Base-by-base conservation (phyloP, 495 filamentous ascomycete genomes). In the Thozetella sp. region DNA sequence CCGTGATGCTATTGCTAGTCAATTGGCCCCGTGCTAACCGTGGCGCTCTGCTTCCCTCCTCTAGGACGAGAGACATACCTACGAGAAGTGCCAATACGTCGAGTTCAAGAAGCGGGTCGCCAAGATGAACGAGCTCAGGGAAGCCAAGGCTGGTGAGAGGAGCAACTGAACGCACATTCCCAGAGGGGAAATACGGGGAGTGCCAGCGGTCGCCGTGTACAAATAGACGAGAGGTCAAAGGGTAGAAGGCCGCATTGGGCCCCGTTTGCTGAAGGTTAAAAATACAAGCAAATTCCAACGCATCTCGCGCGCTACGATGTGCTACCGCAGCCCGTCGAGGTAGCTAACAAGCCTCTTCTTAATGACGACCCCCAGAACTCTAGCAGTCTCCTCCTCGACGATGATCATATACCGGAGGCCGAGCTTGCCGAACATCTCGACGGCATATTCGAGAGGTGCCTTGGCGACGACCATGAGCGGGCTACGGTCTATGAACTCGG, bases 51-150 rank as follows among this genome's bases (percentile, higher is more conserved):
- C 60, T 63, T 50, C 58, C 54, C 6, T 9, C 52, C 6, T 58
- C 55, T 66, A 97, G 95, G 84, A 90, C 70, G 95, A 99, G 82
- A 83, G 95, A 82, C 95, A 99, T 76, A 88, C 84, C 68, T 99
- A 99, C 80, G 95, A 99, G 71, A 98, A 97, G 74, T 99, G 95
- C 87, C 95, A 99, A 68, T 99, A 99, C 80, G 89, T 88, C 43
- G 95, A 97, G 72, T 99, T 99, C 84, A 97, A 96, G 88, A 93
- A 93, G 83, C 89, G 95, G 27, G 95, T 99, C 58, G 90, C 90
- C 58, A 97, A 96, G 87, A 99, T 99, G 96, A 87, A 97, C 67
- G 95, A 99, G 81, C 78, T 99, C 58, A 84, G 93, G 65, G 93
- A 83, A 51, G 87, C 89, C 34, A 98, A 96, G 85, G 89, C 82